phyloP scores from a whole-genome alignment of 768 basidiomycete species.

The Boletus vermiculosoides region DNA sequence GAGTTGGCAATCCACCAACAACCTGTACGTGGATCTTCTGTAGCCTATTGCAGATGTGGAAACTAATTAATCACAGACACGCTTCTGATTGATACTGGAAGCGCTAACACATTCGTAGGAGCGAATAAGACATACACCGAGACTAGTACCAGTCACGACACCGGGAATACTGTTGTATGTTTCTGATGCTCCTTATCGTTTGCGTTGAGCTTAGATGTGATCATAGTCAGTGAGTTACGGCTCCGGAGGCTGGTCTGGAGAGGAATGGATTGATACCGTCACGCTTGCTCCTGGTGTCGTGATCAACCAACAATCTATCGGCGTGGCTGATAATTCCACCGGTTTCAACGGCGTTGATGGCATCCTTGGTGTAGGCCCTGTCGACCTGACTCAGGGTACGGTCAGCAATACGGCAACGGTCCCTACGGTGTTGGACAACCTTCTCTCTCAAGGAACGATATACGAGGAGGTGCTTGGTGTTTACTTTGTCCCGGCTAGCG shows the following conservation, averaged over 20 bases:
- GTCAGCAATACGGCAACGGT: conserved; percentile 9
- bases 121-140: conserved; percentile 10
- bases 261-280: conserved; percentile 15
- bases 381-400: conserved; percentile 31
- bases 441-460: conserved; percentile 29
- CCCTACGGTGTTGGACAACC: conserved; percentile 38
- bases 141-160: conserved; percentile 12
- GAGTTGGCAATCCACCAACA: conserved; percentile 26
- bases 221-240: conserved; percentile 5
- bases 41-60: background rate
- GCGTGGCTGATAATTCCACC: conserved; percentile 27
- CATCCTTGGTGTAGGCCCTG: conserved; percentile 38
- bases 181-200: background rate
- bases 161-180: conserved; percentile 24
- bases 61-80: conserved; percentile 18
- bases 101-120: conserved; percentile 32
- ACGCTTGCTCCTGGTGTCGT: background rate
- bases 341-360: conserved; percentile 37
- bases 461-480: conserved; percentile 29
- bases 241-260: conserved; percentile 7
- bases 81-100: conserved; percentile 33
- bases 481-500: conserved; percentile 26
- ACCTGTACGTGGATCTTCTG: conserved; percentile 19
- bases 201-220: background rate
- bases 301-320: conserved; percentile 32